A percentile compares a stretch with the other conserved stretches of the same genome.
Evolutionary conservation across 2,329 filamentous ascomycete genomes (phyloP).

Genomic region (Salinomyces thailandicus): DNA sequence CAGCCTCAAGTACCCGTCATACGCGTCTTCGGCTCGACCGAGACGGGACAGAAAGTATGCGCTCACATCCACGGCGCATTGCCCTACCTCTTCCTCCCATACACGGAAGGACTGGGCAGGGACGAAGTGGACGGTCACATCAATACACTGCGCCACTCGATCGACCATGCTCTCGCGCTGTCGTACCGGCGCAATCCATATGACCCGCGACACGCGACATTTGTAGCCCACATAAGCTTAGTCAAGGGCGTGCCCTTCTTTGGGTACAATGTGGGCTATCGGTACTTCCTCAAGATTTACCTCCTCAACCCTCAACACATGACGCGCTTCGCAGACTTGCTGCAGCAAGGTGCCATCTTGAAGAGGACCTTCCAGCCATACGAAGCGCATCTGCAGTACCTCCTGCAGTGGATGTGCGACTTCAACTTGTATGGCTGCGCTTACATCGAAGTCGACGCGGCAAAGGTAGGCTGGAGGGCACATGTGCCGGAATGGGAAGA

Average conservation of each 20-base stretch:
- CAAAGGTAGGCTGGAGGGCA: slow-evolving; percentile 59
- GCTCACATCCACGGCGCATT: slow-evolving; percentile 92
- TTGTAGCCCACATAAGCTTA: slow-evolving; percentile 80
- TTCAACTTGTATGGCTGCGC: slow-evolving; percentile 94
- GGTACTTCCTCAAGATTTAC: slow-evolving; percentile 88
- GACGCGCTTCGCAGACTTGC: slow-evolving; percentile 74
- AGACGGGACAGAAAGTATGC: slow-evolving; percentile 91
- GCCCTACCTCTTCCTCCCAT: slow-evolving; percentile 74
- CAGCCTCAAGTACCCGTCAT: slow-evolving; percentile 74
- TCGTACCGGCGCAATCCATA: slow-evolving; percentile 71
- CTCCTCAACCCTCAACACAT: slow-evolving; percentile 79
- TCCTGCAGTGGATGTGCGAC: slow-evolving; percentile 96
- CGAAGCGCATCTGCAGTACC: slow-evolving; percentile 84
- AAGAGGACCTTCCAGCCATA: slow-evolving; percentile 78
- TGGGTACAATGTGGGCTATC: slow-evolving; percentile 87
- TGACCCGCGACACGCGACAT: slow-evolving; percentile 51
- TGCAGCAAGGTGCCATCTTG: slow-evolving; percentile 81
- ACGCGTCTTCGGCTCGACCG: slow-evolving; percentile 82
- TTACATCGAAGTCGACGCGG: slow-evolving; percentile 57
- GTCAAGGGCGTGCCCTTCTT: slow-evolving; percentile 94
- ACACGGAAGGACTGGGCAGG: slow-evolving; percentile 17
- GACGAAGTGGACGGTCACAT: slow-evolving; percentile 62
- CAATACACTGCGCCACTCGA: slow-evolving; percentile 67
- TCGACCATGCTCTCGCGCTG: slow-evolving; percentile 79
- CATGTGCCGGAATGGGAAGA: slow-evolving; percentile 64